Percentiles rank a stretch among this genome's conserved stretches.
phyloP scores from a whole-genome alignment of 352 stramenopile species.

The Phytophthora tubulina region DNA sequence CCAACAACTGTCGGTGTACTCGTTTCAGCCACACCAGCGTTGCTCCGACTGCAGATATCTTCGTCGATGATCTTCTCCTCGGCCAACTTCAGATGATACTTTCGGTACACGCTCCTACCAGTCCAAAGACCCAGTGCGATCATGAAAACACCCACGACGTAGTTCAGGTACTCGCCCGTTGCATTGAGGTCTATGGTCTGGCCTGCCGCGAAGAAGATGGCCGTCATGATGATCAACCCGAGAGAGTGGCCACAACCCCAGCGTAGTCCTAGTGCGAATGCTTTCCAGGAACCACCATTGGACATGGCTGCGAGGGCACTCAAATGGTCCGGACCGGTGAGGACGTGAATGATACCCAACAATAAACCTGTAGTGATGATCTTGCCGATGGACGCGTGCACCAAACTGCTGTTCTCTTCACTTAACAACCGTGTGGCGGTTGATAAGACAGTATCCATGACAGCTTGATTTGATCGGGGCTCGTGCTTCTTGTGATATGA shows the following conservation, averaged over 20 bases:
- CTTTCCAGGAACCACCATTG: slow-evolving; percentile 56
- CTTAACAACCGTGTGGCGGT: slow-evolving; percentile 21
- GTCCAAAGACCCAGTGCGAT: slow-evolving; percentile 59
- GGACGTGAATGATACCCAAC: slow-evolving; percentile 55
- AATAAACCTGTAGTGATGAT: slow-evolving; percentile 56
- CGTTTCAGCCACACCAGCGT: background rate
- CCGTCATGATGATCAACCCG: slow-evolving; percentile 78
- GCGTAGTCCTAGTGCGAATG: slow-evolving; percentile 81
- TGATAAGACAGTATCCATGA: slow-evolving; percentile 16
- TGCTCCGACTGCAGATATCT: slow-evolving; percentile 1
- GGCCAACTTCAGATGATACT: slow-evolving; percentile 35
- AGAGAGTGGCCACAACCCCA: slow-evolving; percentile 88
- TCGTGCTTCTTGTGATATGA: slow-evolving; percentile 9
- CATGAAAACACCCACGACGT: slow-evolving; percentile 67
- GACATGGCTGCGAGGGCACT: slow-evolving; percentile 82
- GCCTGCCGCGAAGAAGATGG: slow-evolving; percentile 63
- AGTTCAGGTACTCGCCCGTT: slow-evolving; percentile 51
- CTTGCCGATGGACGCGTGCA: slow-evolving; percentile 45
- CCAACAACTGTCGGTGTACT: slow-evolving; percentile 19
- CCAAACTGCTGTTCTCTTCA: slow-evolving; percentile 38
- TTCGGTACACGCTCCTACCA: slow-evolving; percentile 33
- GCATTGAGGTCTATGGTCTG: slow-evolving; percentile 50
- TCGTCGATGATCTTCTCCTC: slow-evolving; percentile 33
- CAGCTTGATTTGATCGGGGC: background rate
- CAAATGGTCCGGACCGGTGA: slow-evolving; percentile 76